These are phyloP conservation scores for Pichia sp. DNA, from an alignment of 1,139 yeast species.

Conservation along the genomic window DNA sequence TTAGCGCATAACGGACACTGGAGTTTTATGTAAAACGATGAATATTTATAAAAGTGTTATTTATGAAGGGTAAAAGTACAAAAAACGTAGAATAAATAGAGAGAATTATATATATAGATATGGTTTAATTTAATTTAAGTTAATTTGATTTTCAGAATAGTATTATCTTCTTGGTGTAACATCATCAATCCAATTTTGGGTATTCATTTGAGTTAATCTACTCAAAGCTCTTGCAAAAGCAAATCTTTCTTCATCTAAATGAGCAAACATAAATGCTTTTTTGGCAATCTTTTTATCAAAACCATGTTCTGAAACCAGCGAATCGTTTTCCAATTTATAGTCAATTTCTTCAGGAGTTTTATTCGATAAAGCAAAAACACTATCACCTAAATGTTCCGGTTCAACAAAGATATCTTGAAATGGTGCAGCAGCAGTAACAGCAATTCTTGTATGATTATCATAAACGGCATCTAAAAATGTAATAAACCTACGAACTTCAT, in stretches of 20 bases:
- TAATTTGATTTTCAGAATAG: no score
- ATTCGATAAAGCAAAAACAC: conserved; percentile 44
- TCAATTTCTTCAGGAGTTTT: conserved; percentile 32
- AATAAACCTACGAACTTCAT: conserved; percentile 81
- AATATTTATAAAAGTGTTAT: not conserved
- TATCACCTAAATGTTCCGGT: conserved; percentile 57
- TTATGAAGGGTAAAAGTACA: not conserved
- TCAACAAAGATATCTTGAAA: conserved; percentile 82
- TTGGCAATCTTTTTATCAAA: conserved; percentile 70
- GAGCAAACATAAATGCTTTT: conserved; percentile 71
- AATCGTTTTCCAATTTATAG: conserved; percentile 49
- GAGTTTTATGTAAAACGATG: conserved; percentile 30
- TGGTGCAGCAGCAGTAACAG: conserved; percentile 83
- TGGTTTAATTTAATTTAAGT: not conserved
- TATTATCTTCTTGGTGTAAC: conserved; percentile 13
- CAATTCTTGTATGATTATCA: conserved; percentile 79
- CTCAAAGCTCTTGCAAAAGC: conserved; percentile 95
- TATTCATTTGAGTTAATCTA: conserved; percentile 88
- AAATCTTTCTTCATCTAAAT: conserved; percentile 86
- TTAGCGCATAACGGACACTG: conserved; percentile 9
- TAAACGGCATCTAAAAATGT: conserved; percentile 93
- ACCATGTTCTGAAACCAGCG: conserved; percentile 63
- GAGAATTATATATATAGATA: not conserved
- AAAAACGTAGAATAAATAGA: not conserved
- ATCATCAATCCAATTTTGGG: conserved; percentile 79